Conservation (phyloP, 331 rosid species). For the Telfairia occidentalis region DNA sequence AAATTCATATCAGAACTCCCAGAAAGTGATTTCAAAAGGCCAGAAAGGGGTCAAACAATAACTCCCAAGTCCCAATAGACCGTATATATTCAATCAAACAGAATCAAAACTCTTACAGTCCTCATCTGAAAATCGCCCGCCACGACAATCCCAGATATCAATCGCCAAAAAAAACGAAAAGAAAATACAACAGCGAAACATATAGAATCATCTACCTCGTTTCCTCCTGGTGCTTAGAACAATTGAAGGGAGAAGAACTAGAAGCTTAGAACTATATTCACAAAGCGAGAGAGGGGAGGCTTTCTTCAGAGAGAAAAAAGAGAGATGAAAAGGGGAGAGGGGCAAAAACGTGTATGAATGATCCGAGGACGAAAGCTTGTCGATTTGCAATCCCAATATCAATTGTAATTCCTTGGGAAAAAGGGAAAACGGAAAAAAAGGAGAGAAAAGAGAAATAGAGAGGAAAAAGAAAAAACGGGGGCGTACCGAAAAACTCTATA, state of each 20-base stretch:
- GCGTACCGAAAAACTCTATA: slow-evolving; percentile 12
- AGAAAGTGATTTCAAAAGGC: background rate
- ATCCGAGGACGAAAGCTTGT: slow-evolving; percentile 19
- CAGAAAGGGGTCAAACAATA: background rate
- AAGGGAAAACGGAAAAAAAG: slow-evolving; percentile 13
- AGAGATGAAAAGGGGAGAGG: background rate
- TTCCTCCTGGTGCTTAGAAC: slow-evolving; percentile 11
- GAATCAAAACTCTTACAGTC: background rate
- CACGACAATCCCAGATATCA: background rate
- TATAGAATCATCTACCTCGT: slow-evolving; percentile 8
- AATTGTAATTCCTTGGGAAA: background rate
- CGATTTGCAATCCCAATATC: slow-evolving; percentile 12
- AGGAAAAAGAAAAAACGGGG: background rate
- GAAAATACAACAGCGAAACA: background rate
- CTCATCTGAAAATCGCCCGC: background rate
- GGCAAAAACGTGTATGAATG: slow-evolving; percentile 27
- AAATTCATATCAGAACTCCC: background rate
- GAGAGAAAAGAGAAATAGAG: background rate
- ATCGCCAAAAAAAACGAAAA: background rate
- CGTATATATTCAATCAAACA: background rate
- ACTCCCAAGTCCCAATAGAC: background rate
- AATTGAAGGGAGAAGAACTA: slow-evolving; percentile 11
- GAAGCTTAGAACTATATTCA: background rate
- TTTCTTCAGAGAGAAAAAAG: slow-evolving; percentile 17
- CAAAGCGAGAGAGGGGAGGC: slow-evolving; percentile 12